phyloP scores from a whole-genome alignment of 768 basidiomycete species.

The Mrakia frigida region DNA sequence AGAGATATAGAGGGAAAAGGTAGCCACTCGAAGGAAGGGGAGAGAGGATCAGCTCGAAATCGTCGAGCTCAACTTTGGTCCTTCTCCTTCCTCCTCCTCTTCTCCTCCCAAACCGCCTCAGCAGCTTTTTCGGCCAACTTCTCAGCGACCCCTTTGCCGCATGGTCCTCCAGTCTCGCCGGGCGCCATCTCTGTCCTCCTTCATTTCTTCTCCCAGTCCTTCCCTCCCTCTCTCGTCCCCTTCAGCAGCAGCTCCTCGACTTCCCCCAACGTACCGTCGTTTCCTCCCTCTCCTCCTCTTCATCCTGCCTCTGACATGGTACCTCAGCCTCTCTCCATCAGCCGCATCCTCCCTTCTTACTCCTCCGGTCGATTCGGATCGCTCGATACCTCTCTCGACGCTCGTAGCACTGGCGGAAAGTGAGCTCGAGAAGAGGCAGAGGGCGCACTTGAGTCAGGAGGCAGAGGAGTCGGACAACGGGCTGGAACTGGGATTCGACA shows the following conservation, averaged over 20 bases:
- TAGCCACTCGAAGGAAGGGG: too few relatives aligned
- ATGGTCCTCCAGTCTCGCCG: constrained; percentile 3
- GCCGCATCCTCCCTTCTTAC: too few relatives aligned
- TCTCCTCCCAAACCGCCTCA: too few relatives aligned
- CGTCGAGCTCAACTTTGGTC: too few relatives aligned
- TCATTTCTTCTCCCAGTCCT: neutral
- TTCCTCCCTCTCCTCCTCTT: constrained; percentile 1
- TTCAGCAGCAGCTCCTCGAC: neutral
- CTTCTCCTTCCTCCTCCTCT: too few relatives aligned
- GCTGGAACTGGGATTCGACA: neutral
- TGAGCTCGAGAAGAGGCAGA: constrained; percentile 10
- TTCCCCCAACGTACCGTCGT: constrained; percentile 1
- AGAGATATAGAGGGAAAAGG: too few relatives aligned
- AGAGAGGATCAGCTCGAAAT: too few relatives aligned
- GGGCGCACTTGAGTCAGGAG: neutral
- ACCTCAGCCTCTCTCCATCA: neutral
- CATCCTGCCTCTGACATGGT: neutral
- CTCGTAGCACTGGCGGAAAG: constrained; percentile 1
- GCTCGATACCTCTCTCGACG: constrained; percentile 13
- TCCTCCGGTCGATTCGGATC: neutral
- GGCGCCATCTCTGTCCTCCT: neutral
- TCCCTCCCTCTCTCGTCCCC: neutral
- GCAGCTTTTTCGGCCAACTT: too few relatives aligned
- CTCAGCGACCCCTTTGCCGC: neutral
- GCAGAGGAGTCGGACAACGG: neutral